Evolutionary conservation across 805 yeast species (phyloP).

Genomic region (Candida nanaspora): DNA sequence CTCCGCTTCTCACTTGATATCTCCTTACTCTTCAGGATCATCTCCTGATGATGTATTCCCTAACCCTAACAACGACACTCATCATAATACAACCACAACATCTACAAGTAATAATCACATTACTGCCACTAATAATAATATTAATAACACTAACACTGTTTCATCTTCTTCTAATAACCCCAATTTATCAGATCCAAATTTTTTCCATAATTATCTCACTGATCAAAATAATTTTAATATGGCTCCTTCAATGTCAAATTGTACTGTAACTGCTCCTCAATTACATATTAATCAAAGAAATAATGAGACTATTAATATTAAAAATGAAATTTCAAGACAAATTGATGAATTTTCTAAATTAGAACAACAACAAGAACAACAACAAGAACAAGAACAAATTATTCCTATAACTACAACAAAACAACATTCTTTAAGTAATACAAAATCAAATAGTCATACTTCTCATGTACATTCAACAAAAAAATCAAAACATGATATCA

Average conservation of each 20-base stretch:
- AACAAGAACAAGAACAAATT: not conserved
- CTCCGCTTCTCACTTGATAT: conserved; percentile 22
- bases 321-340: not conserved
- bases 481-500: no score
- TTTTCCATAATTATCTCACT: not conserved
- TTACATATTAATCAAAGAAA: not conserved
- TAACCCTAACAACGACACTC: not conserved
- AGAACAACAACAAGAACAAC: not conserved
- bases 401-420: not conserved
- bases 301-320: not conserved
- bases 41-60: conserved; percentile 25
- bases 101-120: no score
- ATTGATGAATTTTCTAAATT: not conserved
- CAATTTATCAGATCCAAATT: not conserved
- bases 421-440: not conserved
- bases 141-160: not conserved
- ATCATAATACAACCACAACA: no score
- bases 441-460: not conserved
- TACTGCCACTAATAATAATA: not conserved
- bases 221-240: not conserved
- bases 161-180: not conserved
- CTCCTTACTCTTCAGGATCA: conserved; percentile 30
- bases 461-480: not conserved
- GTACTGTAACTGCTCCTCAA: not conserved
- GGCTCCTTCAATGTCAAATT: not conserved